A percentile compares a stretch with the other conserved stretches of the same genome.
Conservation (phyloP, 495 filamentous ascomycete genomes). For the Penicillium pancosmium region DNA sequence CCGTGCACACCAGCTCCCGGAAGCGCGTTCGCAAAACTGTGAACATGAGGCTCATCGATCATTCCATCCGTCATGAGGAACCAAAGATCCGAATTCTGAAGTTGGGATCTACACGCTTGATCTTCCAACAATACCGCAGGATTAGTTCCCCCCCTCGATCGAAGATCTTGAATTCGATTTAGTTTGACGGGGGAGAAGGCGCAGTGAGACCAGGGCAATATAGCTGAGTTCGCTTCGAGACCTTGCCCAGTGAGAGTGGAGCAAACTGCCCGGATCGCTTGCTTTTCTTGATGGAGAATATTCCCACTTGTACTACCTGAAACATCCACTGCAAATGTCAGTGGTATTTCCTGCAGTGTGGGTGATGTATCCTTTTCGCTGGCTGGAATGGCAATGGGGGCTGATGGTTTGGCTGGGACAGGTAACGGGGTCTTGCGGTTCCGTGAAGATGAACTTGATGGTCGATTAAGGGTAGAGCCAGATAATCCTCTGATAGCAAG, state of each 20-base stretch:
- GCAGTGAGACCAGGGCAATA: neutral
- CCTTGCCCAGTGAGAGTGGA: neutral
- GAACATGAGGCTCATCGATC: neutral
- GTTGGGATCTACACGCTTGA: neutral
- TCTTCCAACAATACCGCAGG: neutral
- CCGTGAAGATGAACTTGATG: neutral
- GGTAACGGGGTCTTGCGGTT: neutral
- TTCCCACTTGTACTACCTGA: neutral
- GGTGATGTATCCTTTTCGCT: neutral
- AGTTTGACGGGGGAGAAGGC: neutral
- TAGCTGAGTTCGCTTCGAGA: neutral
- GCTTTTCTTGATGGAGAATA: neutral
- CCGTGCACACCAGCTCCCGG: neutral
- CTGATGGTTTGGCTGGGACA: neutral
- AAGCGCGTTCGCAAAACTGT: neutral
- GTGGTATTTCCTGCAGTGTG: neutral
- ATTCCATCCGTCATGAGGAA: neutral
- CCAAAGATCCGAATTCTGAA: neutral
- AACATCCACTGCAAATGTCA: neutral
- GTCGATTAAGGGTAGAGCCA: neutral
- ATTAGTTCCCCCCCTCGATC: neutral
- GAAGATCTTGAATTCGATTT: neutral
- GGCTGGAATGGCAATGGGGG: neutral
- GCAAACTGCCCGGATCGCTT: neutral
- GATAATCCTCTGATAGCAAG: neutral